Evolutionary conservation across 2,329 filamentous ascomycete genomes (phyloP), one percentile per base, ranked within the genome.

Genomic region (Daldinia sp.): DNA sequence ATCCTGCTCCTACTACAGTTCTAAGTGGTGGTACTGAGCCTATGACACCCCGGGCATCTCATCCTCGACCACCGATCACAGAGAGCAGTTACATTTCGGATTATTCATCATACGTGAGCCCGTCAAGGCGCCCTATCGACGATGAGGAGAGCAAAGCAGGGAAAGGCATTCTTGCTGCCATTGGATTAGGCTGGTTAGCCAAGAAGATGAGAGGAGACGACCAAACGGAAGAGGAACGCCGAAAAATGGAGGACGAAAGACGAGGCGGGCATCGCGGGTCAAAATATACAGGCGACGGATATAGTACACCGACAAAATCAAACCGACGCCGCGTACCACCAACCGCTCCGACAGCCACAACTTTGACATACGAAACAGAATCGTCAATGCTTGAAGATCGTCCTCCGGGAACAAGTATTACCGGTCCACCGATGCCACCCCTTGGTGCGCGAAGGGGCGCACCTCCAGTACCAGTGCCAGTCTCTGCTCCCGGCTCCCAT

Each of bases 161-260:
- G 23, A 88, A 90, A 71, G 87, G 87, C 0, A 73, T 89, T 13
- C 75, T 90, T 56, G 89, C 87, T 7, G 84, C 89, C 1, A 79
- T 93, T 28, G 91, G 91, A 1, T 82, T 91, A 37, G 92, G 91
- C 7, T 92, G 90, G 82, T 81, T 94, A 54, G 87, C 88, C 6
- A 90, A 87, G 80, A 87, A 88, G 77, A 85, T 92, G 78, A 88
- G 86, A 72, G 84, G 89, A 76, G 83, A 87, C 72, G 78, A 84
- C 77, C 81, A 86, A 76, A 71, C 51, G 9, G 84, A 90, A 77
- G 81, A 87, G 72, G 81, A 84, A 30, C 81, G 81, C 57, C 76
- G 81, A 66, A 82, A 75, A 68, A 81, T 81, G 60, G 85, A 86
- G 56, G 84, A 84, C 33, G 81, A 85, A 42, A 80, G 82, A 71